These are phyloP conservation scores for Atkinsonella texensis DNA, from an alignment of 2,329 filamentous ascomycete genomes.

Conservation along the genomic window DNA sequence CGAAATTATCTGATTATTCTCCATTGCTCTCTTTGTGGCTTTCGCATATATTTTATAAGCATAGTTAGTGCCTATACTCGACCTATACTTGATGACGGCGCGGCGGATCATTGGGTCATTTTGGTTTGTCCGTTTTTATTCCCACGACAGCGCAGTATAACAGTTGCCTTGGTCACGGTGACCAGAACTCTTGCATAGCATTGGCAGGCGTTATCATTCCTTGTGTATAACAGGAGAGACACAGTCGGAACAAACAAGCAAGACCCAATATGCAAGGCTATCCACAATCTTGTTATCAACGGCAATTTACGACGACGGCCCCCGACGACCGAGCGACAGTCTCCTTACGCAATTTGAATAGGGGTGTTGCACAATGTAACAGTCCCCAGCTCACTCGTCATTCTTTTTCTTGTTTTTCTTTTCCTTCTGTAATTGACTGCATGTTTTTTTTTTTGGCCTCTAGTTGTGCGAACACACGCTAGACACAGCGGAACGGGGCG, in stretches of 20 bases:
- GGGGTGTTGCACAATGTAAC: background rate
- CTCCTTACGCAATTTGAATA: background rate
- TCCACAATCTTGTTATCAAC: background rate
- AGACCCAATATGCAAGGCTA: background rate
- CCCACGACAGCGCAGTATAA: background rate
- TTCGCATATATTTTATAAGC: background rate
- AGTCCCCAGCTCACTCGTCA: background rate
- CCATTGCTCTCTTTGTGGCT: background rate
- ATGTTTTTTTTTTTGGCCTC: background rate
- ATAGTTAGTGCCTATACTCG: background rate
- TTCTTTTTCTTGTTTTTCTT: background rate
- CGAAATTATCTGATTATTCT: slow-evolving; percentile 50
- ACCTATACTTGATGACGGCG: background rate
- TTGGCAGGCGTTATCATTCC: slow-evolving; percentile 4
- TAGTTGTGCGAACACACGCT: background rate
- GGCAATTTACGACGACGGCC: background rate
- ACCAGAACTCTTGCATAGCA: slow-evolving; percentile 2
- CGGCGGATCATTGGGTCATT: no score
- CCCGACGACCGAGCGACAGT: background rate
- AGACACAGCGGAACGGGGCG: slow-evolving; percentile 13
- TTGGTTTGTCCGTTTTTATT: background rate
- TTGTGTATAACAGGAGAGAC: background rate
- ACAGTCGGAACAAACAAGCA: background rate
- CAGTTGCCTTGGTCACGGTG: background rate
- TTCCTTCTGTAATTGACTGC: background rate